Evolutionary conservation across 2,329 filamentous ascomycete species (phyloP), one percentile per base, ranked within the genome.

Genomic region (Colletotrichum tropicale): DNA sequence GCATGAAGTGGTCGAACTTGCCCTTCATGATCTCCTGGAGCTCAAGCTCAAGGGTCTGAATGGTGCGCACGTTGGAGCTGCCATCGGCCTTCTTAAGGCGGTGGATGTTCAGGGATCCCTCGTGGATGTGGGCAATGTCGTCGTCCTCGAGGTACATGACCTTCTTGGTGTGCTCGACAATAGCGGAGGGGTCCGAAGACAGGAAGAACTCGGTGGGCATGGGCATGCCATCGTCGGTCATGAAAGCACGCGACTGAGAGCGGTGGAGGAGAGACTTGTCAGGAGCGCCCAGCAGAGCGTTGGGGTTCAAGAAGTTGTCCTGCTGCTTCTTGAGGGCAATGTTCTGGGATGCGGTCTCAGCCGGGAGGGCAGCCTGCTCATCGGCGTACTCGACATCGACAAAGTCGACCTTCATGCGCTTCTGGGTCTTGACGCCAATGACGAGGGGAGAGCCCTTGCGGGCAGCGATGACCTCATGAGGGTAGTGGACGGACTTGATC

Each of bases 11-110:
- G 86, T 99, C 97, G 87, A 98, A 99, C 85, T 97, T 98, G 87
- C 97, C 97, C 94, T 99, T 99, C 97, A 99, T 99, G 88, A 99
- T 99, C 90, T 99, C 96, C 90, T 99, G 97, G 79, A 99, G 94
- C 90, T 99, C 96, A 66, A 99, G 94, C 90, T 99, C 97, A 72
- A 99, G 92, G 71, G 97, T 99, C 91, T 99, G 97, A 85, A 99
- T 99, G 81, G 95, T 95, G 85, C 97, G 96, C 81, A 98, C 96
- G 84, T 98, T 98, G 87, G 95, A 98, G 84, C 94, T 96, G 80
- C 96, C 96, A 84, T 98, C 96, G 81, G 96, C 94, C 93, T 98
- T 98, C 88, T 95, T 96, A 81, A 98, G 91, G 84, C 97, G 95
- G 91, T 99, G 97, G 82, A 99, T 99, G 91, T 99, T 98, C 81